Evolutionary conservation across 768 basidiomycete species (phyloP), one percentile per base, ranked within the genome.

Genomic region (Amanita brunnescens): DNA sequence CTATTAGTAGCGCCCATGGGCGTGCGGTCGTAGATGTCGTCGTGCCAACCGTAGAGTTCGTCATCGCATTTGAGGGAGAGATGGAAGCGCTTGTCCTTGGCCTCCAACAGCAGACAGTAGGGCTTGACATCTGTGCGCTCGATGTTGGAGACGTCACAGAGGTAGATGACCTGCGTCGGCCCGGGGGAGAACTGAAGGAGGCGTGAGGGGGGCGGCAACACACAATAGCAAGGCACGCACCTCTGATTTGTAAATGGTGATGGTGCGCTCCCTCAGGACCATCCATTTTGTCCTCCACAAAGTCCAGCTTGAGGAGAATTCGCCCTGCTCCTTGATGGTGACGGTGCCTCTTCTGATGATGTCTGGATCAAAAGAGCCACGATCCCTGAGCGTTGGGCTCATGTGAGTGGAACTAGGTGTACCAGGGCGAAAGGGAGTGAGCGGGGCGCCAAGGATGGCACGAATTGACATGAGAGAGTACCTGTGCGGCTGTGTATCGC

Each of bases 11-110:
- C 89, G 23, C 95, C 91, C 83, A 94, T 90, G 2, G 94, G 92
- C 61, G 88, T 91, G 42, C 92, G 80, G 5, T 80, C 81, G 68
- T 98, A 97, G 54, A 99, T 85, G 63, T 96, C 94, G 62, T 99
- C 95, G 66, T 94, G 89, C 94, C 94, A 98, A 14, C 85, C 84
- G 60, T 99, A 99, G n/a, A 99, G 76, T 61, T 99, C 95, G 58
- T 94, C 91, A 62, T 99, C 94, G 57, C 76, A 89, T 72, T 94
- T 96, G 55, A 96, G 72, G 2, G 90, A 81, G 45, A 94, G 69
- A 62, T 78, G 86, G 61, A 80, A 85, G 34, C 85, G 81, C 64
- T 87, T 90, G 52, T 91, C 87, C 60, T 84, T 87, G 3, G 87
- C 83, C 60, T 93, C 91, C 18, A 99, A 67, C 13, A 91, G 71